Evolutionary conservation across 2,329 filamentous ascomycete genomes (phyloP), one percentile per base, ranked within the genome.

Genomic region (Fusarium pseudograminearum): DNA sequence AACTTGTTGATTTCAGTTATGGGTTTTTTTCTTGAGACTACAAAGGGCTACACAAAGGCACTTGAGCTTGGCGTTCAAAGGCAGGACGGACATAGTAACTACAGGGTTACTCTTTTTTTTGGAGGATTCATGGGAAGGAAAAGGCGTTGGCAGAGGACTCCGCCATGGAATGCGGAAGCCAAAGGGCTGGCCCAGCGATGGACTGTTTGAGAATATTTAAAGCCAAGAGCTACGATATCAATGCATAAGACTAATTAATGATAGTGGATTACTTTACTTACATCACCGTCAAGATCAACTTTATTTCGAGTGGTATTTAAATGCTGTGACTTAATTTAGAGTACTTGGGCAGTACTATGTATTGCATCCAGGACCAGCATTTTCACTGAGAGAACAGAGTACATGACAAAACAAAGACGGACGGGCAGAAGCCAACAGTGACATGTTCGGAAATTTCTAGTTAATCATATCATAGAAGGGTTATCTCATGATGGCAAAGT

Each of bases 21-120:
- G 55, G 41, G 36, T 46, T 64, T 51, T 61, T 55, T 53, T 69
- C 70, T 70, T 34, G 52, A 60, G 57, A 56, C 59, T 56, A 74
- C 67, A 68, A 55, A 71, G 58, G 48, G 65, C 40, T 59, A 64
- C 63, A 68, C 61, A 61, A 50, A 70, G 67, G 62, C 60, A 71
- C 65, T 36, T 67, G 67, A 74, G 72, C 72, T 71, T 61, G 73
- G 73, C 73, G 73, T 74, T 74, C 54, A 70, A 64, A 33, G 73
- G 67, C 16, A 68, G 65, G 67, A 63, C 36, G 51, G 61, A 60
- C 36, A 54, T 33, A 45, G 61, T 57, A 64, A 59, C 53, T 65
- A 65, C 53, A 69, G 55, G 57, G 45, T 26, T 57, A 65, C 55
- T 44, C 46, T 58, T 54, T 41, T 42, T 54, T 31, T 26, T 18